Evolutionary conservation across 495 filamentous ascomycete species (phyloP).

Genomic region (Penicillium arizonense): DNA sequence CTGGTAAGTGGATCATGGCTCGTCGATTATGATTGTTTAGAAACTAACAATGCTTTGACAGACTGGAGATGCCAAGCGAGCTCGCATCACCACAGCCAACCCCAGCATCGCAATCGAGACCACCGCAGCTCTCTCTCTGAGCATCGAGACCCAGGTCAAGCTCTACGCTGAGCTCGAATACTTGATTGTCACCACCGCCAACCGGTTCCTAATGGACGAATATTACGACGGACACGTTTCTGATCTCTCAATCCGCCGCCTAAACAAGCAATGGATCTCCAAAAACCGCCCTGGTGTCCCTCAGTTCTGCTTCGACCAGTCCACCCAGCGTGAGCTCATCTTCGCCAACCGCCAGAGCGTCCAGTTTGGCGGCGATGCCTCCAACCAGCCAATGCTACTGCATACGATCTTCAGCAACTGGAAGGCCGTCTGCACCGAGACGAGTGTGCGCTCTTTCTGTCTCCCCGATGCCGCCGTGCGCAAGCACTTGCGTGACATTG

Average conservation of each 20-base stretch:
- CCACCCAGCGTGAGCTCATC: conserved; percentile 54
- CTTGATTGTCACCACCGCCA: conserved; percentile 52
- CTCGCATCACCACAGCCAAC: background rate
- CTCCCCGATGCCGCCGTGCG: conserved; percentile 51
- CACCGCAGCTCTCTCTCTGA: conserved; percentile 44
- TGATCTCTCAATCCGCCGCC: conserved; percentile 45
- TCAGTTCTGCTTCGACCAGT: conserved; percentile 58
- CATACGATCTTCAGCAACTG: conserved; percentile 51
- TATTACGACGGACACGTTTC: conserved; percentile 45
- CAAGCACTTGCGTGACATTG: conserved; percentile 53
- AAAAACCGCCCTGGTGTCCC: conserved; percentile 54
- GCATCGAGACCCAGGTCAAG: conserved; percentile 44
- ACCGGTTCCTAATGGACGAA: conserved; percentile 47
- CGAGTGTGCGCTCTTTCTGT: conserved; percentile 57
- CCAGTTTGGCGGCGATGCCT: conserved; percentile 45
- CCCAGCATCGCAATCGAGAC: conserved; percentile 16
- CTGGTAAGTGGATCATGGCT: too few species aligned
- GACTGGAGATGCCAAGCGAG: conserved; percentile 9
- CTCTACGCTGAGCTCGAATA: conserved; percentile 55
- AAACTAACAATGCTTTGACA: background rate
- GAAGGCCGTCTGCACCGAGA: conserved; percentile 48
- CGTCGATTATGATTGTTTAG: too few species aligned
- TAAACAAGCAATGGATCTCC: conserved; percentile 42
- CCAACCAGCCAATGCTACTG: conserved; percentile 39
- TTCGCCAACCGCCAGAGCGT: conserved; percentile 47